Evolutionary conservation across 805 yeast species (phyloP).

Genomic region (Yarrowia sp.): DNA sequence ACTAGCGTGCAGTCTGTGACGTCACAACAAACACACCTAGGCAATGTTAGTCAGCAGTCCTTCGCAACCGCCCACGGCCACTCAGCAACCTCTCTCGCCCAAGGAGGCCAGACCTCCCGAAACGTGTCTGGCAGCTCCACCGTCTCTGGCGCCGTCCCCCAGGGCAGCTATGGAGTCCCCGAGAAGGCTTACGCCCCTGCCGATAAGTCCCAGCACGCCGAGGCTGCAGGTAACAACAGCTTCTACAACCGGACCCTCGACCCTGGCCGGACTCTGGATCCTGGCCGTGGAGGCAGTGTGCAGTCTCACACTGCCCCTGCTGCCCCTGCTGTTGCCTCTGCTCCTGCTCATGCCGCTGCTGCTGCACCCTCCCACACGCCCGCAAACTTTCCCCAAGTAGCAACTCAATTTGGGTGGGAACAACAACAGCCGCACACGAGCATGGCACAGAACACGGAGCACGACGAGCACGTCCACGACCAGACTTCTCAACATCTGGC

Average conservation of each 20-base stretch:
- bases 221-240: neutral
- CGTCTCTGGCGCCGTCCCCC: conserved; percentile 2
- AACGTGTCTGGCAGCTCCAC: conserved; percentile 2
- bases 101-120: neutral
- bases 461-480: neutral
- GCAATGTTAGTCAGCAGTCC: neutral
- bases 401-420: conserved; percentile 22
- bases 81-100: neutral
- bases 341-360: neutral
- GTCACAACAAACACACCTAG: conserved; percentile 8
- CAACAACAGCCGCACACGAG: conserved; percentile 25
- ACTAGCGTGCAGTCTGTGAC: conserved; percentile 21
- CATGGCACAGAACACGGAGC: neutral
- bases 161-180: conserved; percentile 11
- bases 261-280: conserved; percentile 11
- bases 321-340: neutral
- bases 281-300: neutral
- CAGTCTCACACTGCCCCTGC: neutral
- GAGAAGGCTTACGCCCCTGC: conserved; percentile 6
- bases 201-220: neutral
- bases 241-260: conserved; percentile 3
- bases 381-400: conserved; percentile 26
- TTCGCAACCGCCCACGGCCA: conserved; percentile 2
- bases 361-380: conserved; percentile 11
- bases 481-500: neutral